These are phyloP conservation scores for Penicillium robsamsonii DNA, from an alignment of 495 filamentous ascomycete genomes.

Conservation along the genomic window DNA sequence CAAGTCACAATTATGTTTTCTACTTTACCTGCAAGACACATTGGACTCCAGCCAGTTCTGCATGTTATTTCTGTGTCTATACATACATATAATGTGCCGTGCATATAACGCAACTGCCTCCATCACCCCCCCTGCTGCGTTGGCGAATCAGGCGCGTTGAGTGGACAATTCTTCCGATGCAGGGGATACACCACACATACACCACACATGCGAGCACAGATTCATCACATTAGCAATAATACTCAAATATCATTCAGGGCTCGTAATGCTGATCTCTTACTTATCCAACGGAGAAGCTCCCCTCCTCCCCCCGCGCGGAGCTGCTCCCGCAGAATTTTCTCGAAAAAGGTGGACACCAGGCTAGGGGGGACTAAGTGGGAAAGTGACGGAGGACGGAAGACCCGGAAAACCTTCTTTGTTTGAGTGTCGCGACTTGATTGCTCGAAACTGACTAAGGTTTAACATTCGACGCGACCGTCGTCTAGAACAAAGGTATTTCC, in stretches of 20 bases:
- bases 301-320: slow-evolving; percentile 19
- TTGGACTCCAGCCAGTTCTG: background rate
- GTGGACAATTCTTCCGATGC: slow-evolving; percentile 10
- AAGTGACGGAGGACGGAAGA: slow-evolving; percentile 11
- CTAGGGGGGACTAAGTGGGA: slow-evolving; percentile 4
- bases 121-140: slow-evolving; percentile 6
- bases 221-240: slow-evolving; percentile 7
- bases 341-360: slow-evolving; percentile 25
- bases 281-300: slow-evolving; percentile 2
- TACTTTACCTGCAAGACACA: slow-evolving; percentile 4
- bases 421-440: background rate
- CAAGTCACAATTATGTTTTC: background rate
- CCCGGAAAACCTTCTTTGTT: slow-evolving; percentile 12
- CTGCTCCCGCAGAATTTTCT: slow-evolving; percentile 28
- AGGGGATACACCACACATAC: slow-evolving; percentile 11
- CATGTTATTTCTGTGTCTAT: background rate
- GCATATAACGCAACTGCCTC: slow-evolving; percentile 1
- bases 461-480: slow-evolving; percentile 17
- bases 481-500: slow-evolving; percentile 12
- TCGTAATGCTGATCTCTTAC: slow-evolving; percentile 2
- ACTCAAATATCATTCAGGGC: background rate
- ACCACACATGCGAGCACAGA: slow-evolving; percentile 1
- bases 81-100: slow-evolving; percentile 1
- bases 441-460: slow-evolving; percentile 15
- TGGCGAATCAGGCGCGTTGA: background rate